These are phyloP conservation scores for Agaricus sinodeliciosus DNA, from an alignment of 768 basidiomycete genomes.

Conservation along the genomic window DNA sequence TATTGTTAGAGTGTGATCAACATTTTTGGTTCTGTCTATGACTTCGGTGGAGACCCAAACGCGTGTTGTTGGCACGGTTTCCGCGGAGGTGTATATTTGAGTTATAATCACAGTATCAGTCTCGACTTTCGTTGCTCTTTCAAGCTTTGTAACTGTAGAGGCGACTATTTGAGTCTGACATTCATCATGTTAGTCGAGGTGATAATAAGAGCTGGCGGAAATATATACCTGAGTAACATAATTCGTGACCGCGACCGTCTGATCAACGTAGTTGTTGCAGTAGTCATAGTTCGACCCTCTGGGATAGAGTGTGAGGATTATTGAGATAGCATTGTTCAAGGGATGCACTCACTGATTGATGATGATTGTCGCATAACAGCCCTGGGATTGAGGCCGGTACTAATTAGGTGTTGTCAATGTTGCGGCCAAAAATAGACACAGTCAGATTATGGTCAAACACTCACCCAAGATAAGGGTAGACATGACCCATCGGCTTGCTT, in stretches of 20 bases:
- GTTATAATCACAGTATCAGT: conserved; percentile 38
- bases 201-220: background rate
- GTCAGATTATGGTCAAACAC: conserved; percentile 14
- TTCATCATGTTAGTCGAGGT: background rate
- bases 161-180: conserved; percentile 28
- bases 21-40: conserved; percentile 47
- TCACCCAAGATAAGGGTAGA: conserved; percentile 50
- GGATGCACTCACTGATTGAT: conserved; percentile 35
- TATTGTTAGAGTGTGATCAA: conserved; percentile 56
- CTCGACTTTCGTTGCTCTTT: conserved; percentile 34
- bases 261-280: conserved; percentile 13
- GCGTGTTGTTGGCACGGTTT: conserved; percentile 55
- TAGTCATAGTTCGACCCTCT: conserved; percentile 13
- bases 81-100: conserved; percentile 40
- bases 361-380: conserved; percentile 62
- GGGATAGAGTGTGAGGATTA: conserved; percentile 9
- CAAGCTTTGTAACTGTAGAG: conserved; percentile 35
- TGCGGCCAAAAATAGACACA: background rate
- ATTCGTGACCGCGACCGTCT: conserved; percentile 20
- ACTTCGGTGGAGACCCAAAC: conserved; percentile 64
- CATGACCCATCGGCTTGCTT: conserved; percentile 55
- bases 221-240: conserved; percentile 32
- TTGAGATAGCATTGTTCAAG: background rate
- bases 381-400: conserved; percentile 32
- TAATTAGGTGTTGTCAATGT: conserved; percentile 13